Conservation (phyloP, 164 flowering plant genomes). For the Euptelea pleiosperma region DNA sequence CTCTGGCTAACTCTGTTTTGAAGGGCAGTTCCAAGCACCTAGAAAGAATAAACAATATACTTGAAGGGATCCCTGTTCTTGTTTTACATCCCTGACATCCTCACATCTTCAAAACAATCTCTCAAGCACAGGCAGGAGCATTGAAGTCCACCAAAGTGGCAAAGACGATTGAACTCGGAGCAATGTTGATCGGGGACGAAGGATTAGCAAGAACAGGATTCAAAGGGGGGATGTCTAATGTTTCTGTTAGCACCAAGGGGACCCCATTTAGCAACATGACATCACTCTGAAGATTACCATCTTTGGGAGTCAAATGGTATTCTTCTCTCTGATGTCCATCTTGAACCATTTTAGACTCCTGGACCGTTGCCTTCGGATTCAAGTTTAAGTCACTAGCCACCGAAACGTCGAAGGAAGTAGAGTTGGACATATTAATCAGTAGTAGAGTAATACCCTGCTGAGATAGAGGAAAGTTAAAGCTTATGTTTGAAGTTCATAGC, state of each 20-base stretch:
- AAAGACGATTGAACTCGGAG: constrained; percentile 40
- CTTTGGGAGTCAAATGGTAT: constrained; percentile 52
- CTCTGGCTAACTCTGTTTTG: too few species aligned
- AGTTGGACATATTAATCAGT: constrained; percentile 53
- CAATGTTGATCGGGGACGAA: constrained; percentile 23
- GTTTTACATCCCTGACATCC: too few species aligned
- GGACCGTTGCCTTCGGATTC: too few species aligned
- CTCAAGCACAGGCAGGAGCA: constrained; percentile 39
- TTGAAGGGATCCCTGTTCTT: too few species aligned
- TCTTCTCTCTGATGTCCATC: constrained; percentile 33
- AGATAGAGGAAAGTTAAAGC: not conserved
- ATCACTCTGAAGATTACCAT: constrained; percentile 43
- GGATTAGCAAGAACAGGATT: constrained; percentile 36
- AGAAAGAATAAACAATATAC: too few species aligned
- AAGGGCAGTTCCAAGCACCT: too few species aligned
- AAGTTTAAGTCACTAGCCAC: constrained; percentile 30
- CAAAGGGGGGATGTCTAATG: constrained; percentile 40
- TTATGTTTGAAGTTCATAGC: too few species aligned
- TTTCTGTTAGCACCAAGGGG: constrained; percentile 34
- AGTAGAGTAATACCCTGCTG: constrained; percentile 48
- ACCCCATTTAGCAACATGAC: constrained; percentile 44
- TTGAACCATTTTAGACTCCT: too few species aligned
- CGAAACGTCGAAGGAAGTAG: constrained; percentile 29
- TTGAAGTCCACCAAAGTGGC: constrained; percentile 30
- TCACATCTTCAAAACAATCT: not conserved